Evolutionary conservation across 805 yeast species (phyloP).

Genomic region (Yarrowia hollandica): DNA sequence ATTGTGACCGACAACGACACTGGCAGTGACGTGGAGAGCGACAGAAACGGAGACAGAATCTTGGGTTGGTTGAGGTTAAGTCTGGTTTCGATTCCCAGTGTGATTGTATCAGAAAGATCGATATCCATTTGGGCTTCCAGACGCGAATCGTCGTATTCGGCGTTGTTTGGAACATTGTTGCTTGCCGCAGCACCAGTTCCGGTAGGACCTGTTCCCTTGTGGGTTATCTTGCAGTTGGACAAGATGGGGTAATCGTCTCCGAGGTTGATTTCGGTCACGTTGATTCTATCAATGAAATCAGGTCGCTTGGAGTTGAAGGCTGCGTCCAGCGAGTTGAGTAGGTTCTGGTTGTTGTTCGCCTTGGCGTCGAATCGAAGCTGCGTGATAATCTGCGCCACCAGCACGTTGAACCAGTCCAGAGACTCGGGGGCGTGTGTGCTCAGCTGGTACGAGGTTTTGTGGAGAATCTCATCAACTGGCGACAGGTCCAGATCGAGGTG

Average conservation of each 20-base stretch:
- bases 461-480: conserved; percentile 56
- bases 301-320: conserved; percentile 66
- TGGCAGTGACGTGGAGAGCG: conserved; percentile 85
- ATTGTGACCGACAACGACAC: conserved; percentile 81
- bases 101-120: conserved; percentile 80
- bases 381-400: conserved; percentile 85
- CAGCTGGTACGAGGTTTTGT: conserved; percentile 90
- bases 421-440: conserved; percentile 85
- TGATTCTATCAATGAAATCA: conserved; percentile 74
- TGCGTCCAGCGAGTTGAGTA: conserved; percentile 72
- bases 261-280: conserved; percentile 82
- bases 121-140: conserved; percentile 89
- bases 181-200: conserved; percentile 38
- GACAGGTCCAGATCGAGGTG: conserved; percentile 8
- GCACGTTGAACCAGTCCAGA: conserved; percentile 93
- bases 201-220: neutral
- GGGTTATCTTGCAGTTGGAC: conserved; percentile 77
- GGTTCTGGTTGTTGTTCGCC: conserved; percentile 77
- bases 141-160: conserved; percentile 45
- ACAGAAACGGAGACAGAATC: conserved; percentile 73
- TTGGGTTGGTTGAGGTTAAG: conserved; percentile 78
- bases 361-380: conserved; percentile 87
- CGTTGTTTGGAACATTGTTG: conserved; percentile 36
- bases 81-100: conserved; percentile 81
- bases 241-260: conserved; percentile 96